A percentile compares a stretch with the other conserved stretches of the same genome.
These are phyloP conservation scores for Tricholoma terreum DNA, from an alignment of 768 basidiomycete genomes.

Conservation along the genomic window DNA sequence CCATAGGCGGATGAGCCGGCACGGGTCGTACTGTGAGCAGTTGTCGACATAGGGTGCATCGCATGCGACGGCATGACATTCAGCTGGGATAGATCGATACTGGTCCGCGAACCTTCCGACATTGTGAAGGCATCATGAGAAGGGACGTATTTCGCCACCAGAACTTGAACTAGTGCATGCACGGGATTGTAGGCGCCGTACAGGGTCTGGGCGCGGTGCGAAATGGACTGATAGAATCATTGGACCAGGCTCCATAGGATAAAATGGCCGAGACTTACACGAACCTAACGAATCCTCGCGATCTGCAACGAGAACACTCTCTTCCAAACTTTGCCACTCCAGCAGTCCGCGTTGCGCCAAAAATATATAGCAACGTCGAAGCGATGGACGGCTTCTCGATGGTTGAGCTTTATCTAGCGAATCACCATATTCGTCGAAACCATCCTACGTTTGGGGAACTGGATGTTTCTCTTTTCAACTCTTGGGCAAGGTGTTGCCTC, in stretches of 20 bases:
- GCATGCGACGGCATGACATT: conserved; percentile 53
- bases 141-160: conserved; percentile 67
- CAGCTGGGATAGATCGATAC: conserved; percentile 68
- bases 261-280: conserved; percentile 38
- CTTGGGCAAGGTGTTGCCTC: conserved; percentile 70
- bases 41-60: conserved; percentile 47
- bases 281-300: conserved; percentile 58
- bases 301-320: conserved; percentile 58
- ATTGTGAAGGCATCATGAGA: conserved; percentile 63
- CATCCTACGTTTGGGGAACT: conserved; percentile 23
- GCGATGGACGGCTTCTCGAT: conserved; percentile 66
- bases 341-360: conserved; percentile 63
- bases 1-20: conserved; percentile 61
- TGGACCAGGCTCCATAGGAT: conserved; percentile 11
- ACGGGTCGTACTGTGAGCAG: conserved; percentile 41
- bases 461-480: conserved; percentile 61
- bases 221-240: conserved; percentile 34
- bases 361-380: conserved; percentile 58
- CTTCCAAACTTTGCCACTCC: conserved; percentile 65
- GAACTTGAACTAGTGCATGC: conserved; percentile 62
- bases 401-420: conserved; percentile 48
- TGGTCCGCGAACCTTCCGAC: conserved; percentile 73
- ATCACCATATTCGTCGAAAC: too few species aligned
- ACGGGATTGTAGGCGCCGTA: conserved; percentile 58
- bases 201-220: conserved; percentile 48